Conservation (phyloP, 352 stramenopile species). For the Blastocystis sp. region DNA sequence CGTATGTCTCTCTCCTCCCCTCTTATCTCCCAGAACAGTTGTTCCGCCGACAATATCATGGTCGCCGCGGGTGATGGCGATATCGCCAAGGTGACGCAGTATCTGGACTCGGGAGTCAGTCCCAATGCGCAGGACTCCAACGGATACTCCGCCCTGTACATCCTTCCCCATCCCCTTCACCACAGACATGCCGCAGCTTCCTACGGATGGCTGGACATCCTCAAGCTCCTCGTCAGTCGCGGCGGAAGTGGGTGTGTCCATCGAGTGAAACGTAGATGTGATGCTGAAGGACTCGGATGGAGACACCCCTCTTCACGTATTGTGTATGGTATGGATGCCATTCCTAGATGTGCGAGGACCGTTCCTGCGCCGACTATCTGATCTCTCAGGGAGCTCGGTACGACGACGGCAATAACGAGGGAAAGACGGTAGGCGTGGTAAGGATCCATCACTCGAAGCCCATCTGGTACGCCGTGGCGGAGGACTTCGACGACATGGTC, state of each 20-base stretch:
- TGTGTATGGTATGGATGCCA: neutral
- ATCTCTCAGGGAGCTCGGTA: neutral
- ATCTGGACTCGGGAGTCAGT: slow-evolving; percentile 15
- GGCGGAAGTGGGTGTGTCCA: neutral
- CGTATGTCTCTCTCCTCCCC: neutral
- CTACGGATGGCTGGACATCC: neutral
- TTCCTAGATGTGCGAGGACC: slow-evolving; percentile 5
- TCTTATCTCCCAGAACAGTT: neutral
- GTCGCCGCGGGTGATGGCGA: slow-evolving; percentile 3
- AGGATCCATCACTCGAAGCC: neutral
- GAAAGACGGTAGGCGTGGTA: neutral
- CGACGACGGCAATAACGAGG: slow-evolving; percentile 7
- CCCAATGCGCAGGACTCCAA: neutral
- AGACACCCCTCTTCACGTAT: slow-evolving; percentile 21
- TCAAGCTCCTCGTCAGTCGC: neutral
- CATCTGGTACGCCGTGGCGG: slow-evolving; percentile 27
- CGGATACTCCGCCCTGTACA: neutral
- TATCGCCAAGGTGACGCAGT: neutral
- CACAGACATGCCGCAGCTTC: slow-evolving; percentile 6
- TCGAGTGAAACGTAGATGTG: slow-evolving; percentile 2
- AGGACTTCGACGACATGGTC: slow-evolving; percentile 1
- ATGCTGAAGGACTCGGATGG: slow-evolving; percentile 2
- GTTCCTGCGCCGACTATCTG: neutral
- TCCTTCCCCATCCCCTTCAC: neutral
- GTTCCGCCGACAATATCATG: neutral